Evolutionary conservation across 768 basidiomycete species (phyloP), one percentile per base, ranked within the genome.

Genomic region (Phanerodontia chrysosporium): DNA sequence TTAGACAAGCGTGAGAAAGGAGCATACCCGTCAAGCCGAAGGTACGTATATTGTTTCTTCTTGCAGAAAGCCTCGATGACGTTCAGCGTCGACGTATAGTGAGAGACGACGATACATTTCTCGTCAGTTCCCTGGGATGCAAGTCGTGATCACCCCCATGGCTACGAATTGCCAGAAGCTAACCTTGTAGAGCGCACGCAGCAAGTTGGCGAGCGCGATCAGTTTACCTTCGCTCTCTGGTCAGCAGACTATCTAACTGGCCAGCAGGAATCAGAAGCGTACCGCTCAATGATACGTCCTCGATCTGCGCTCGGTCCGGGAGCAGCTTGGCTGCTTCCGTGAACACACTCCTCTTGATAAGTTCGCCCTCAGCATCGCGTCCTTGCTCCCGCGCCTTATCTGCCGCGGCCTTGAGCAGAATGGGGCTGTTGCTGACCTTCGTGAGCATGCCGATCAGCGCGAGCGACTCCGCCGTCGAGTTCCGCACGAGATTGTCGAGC

Each of bases 91-190:
- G 90, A 88, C 0, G 95, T 98, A 67, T 90, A 99, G 69, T 98
- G 95, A n/a, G 95, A 98, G 32, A 96, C 92, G 44, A 99, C 74
- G 32, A 98, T 89, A 65, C 93, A 90, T 81, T 99, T 99, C 74
- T 99, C 96, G 42, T 90, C 86, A 0, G 92, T 94, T 35, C 78
- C 75, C 86, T 92, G 59, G 21, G n/a, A n/a, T n/a, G n/a, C n/a
- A n/a, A n/a, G n/a, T n/a, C n/a, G n/a, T n/a, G n/a, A n/a, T n/a
- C n/a, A n/a, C n/a, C n/a, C n/a, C n/a, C n/a, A n/a, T n/a, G n/a
- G n/a, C n/a, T n/a, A n/a, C n/a, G n/a, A n/a, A n/a, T n/a, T n/a
- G n/a, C n/a, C n/a, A n/a, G n/a, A n/a, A n/a, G n/a, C n/a, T 32
- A 18, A 89, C 91, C 71, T 83, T 78, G 55, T 79, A 78, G 53